Evolutionary conservation across 768 basidiomycete genomes (phyloP).

Genomic region (Tylopilus sp.): DNA sequence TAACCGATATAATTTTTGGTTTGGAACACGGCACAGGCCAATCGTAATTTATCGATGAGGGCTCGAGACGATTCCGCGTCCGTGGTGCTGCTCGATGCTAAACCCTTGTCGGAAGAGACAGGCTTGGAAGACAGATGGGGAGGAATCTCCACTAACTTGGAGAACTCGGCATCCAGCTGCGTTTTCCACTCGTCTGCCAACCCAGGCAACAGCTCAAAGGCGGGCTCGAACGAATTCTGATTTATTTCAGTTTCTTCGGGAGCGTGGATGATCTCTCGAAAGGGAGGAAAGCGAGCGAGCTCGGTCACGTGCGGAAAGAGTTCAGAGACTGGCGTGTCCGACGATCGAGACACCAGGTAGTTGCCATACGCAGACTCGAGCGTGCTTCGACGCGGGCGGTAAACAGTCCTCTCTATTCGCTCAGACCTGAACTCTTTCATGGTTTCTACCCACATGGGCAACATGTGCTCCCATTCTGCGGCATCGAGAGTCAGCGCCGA

Average conservation of each 20-base stretch:
- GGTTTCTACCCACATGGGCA: neutral
- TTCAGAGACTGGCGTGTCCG: neutral
- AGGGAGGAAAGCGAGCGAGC: neutral
- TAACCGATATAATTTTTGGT: too few relatives aligned
- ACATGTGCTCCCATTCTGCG: constrained; percentile 1
- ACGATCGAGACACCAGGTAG: neutral
- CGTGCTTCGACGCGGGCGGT: neutral
- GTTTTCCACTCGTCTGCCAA: constrained; percentile 1
- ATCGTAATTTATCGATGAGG: neutral
- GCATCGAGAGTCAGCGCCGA: neutral
- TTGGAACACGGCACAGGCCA: constrained; percentile 7
- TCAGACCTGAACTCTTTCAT: neutral
- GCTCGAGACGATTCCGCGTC: neutral
- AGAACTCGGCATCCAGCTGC: neutral
- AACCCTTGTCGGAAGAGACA: too few relatives aligned
- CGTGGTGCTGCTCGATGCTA: neutral
- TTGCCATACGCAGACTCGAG: neutral
- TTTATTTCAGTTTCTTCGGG: neutral
- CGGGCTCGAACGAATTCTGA: neutral
- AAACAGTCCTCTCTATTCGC: neutral
- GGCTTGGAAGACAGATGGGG: neutral
- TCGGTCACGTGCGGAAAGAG: constrained; percentile 3
- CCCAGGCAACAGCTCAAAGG: constrained; percentile 2
- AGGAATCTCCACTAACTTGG: neutral
- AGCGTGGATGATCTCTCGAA: neutral